phyloP scores from a whole-genome alignment of 345 rosid genomes.

The Erucastrum elatum region DNA sequence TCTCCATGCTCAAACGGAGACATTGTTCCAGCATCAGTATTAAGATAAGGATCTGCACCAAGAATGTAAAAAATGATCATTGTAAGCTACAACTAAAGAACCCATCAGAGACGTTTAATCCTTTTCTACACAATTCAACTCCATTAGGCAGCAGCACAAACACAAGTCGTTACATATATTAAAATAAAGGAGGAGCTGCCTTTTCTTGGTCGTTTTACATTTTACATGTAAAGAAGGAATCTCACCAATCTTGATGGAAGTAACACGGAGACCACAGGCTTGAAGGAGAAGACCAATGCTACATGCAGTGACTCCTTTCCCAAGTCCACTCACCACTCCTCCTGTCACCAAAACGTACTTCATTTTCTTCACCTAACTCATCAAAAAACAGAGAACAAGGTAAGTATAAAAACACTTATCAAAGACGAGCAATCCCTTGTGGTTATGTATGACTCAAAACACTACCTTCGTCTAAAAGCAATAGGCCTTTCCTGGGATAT shows the following conservation, averaged over 20 bases:
- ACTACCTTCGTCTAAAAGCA: constrained; percentile 19
- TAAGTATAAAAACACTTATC: background rate
- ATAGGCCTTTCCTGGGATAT: constrained; percentile 20
- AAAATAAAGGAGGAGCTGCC: background rate
- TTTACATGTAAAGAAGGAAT: too few species aligned
- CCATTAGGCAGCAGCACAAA: background rate
- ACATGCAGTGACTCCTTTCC: constrained; percentile 86
- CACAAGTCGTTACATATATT: background rate
- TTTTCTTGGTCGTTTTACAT: background rate
- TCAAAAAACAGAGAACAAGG: background rate
- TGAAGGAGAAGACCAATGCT: constrained; percentile 80
- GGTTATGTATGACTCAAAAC: background rate
- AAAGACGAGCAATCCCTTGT: background rate
- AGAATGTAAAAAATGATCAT: background rate
- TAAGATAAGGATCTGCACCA: constrained; percentile 74
- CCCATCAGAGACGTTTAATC: background rate
- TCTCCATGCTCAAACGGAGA: constrained; percentile 93
- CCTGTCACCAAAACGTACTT: constrained; percentile 83
- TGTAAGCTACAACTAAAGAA: background rate
- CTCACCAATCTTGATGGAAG: constrained; percentile 74
- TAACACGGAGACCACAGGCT: constrained; percentile 79
- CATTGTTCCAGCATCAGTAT: constrained; percentile 89
- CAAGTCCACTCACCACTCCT: constrained; percentile 84
- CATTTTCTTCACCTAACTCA: constrained; percentile 44
- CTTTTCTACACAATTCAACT: background rate